Percentiles rank a stretch among this genome's conserved stretches.
These are phyloP conservation scores for Coemansia sp. DNA, from an alignment of 192 early-diverging fungal species.

Conservation along the genomic window DNA sequence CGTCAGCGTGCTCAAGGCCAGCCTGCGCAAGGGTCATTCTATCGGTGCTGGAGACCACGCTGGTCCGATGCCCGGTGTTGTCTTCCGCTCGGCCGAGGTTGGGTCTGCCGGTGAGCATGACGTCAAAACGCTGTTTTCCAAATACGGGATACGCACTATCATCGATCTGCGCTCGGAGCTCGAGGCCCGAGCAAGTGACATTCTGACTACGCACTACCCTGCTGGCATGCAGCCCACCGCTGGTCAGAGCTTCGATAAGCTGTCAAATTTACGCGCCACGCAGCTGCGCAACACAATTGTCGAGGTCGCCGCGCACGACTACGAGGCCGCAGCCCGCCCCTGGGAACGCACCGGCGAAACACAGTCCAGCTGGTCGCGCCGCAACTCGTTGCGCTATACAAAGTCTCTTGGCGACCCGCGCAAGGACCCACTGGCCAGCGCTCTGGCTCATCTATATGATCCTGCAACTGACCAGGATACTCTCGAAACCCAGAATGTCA, in stretches of 20 bases:
- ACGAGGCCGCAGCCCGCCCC: constrained; percentile 42
- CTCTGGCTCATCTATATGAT: constrained; percentile 43
- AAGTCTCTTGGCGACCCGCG: constrained; percentile 34
- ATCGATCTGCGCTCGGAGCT: constrained; percentile 53
- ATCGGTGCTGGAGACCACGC: constrained; percentile 14
- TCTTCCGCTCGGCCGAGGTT: constrained; percentile 53
- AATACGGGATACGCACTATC: constrained; percentile 55
- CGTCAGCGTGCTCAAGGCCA: constrained; percentile 39
- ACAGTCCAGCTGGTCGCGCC: constrained; percentile 36
- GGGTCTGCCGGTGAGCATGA: constrained; percentile 47
- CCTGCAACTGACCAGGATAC: constrained; percentile 17
- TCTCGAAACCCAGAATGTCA: constrained; percentile 24
- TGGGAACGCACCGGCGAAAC: constrained; percentile 51
- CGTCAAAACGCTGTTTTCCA: constrained; percentile 44
- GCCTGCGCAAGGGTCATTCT: constrained; percentile 18
- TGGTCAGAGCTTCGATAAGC: constrained; percentile 43
- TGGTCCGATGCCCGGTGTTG: constrained; percentile 50
- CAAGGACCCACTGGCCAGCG: constrained; percentile 41
- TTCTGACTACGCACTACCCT: constrained; percentile 46
- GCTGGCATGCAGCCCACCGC: constrained; percentile 46
- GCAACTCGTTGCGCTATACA: constrained; percentile 47
- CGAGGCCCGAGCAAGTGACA: constrained; percentile 48
- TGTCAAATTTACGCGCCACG: constrained; percentile 24
- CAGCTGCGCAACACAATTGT: constrained; percentile 49
- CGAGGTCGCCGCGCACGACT: constrained; percentile 50